Base-by-base conservation (phyloP, 2,329 filamentous ascomycete genomes). In the Cryphonectria nitschkei region DNA sequence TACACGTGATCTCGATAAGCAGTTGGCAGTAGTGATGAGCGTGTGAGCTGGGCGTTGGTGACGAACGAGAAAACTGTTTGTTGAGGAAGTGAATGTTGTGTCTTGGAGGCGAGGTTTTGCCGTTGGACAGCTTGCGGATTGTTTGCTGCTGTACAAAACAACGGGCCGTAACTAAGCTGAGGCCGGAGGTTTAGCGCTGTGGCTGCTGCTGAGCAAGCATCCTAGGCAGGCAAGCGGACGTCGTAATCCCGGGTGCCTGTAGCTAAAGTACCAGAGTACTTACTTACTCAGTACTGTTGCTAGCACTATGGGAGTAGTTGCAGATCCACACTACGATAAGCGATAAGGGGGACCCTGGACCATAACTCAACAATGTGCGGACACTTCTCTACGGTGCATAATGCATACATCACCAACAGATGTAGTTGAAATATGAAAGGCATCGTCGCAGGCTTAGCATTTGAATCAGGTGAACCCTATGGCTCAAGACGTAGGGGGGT, bases 161-260 rank as follows among this genome's bases (percentile, higher is more conserved):
- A 58, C 5, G 26, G 26, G 39, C 61, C 19, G 26, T 41, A 65
- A 52, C 43, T 39, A 50, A 46, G 63, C 63, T 65, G 43, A 46
- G 43, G 63, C 8, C 41, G 29, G 41, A 11, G 29, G 41, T 46
- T 46, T 64, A 64, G 62, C 37, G 62, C 62, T 29, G 32, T 29
- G 19, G 62, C 37, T 46, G 62, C 41, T 50, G n/a, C 62, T 46
- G 26, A 64, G 62, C 62, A 41, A 37, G 37, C 46, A 14, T 19
- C 60, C 60, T 22, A 64, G 62, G 62, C 62, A 64, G 62, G 62
- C 63, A 65, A 50, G 63, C 16, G 19, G 61, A 65, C 29, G 63
- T 65, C 63, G 63, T 52, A 50, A 65, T 65, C 43, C 63, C 29
- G 14, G 26, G 16, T 26, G 62, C 62, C 62, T 64, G 16, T 37